Evolutionary conservation across 306 rosid species (phyloP), one percentile per base, ranked within the genome.

Genomic region (Sicyos edulis): DNA sequence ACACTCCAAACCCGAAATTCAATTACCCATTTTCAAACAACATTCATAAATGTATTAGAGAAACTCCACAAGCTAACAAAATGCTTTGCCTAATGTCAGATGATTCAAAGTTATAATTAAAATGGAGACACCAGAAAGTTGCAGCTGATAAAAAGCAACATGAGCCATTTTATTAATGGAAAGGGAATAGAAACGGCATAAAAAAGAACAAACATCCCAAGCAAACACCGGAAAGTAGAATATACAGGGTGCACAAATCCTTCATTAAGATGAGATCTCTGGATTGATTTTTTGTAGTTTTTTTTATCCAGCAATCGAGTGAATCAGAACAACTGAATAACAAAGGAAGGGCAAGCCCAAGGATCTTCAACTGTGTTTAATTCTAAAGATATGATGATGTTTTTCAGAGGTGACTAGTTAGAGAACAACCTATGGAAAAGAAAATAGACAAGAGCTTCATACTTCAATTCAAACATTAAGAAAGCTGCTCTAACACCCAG

Each of bases 271-370:
- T 12, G 17, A 12, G 29, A 44, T 34, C 21, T 66, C 32, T 45
- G 52, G n/a, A 63, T 3, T 42, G 32, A 65, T 37, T 40, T 4
- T 5, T 19, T 10, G 24, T 63, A 1, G 7, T 32, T 32, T 32
- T 32, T 32, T 32, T 32, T 32, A 32, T 16, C 14, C 68, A 61
- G 13, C 19, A 16, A 63, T 19, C 15, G 10, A 14, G 53, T 19
- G 32, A 42, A 42, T 29, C 72, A 77, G 37, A 5, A 42, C 2
- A 32, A 32, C 37, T 73, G 66, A 76, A 76, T 49, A 60, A 47
- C 67, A 17, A 70, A 10, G 14, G 15, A 17, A 70, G 21, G 15
- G 60, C 16, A 29, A 50, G 20, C 55, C 16, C 3, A 29, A 49
- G 10, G 44, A 69, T 49, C 47, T 32, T 10, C 15, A 32, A 4